These are phyloP conservation scores for Hirschfeldia incana DNA, from an alignment of 345 rosid genomes.

Conservation along the genomic window DNA sequence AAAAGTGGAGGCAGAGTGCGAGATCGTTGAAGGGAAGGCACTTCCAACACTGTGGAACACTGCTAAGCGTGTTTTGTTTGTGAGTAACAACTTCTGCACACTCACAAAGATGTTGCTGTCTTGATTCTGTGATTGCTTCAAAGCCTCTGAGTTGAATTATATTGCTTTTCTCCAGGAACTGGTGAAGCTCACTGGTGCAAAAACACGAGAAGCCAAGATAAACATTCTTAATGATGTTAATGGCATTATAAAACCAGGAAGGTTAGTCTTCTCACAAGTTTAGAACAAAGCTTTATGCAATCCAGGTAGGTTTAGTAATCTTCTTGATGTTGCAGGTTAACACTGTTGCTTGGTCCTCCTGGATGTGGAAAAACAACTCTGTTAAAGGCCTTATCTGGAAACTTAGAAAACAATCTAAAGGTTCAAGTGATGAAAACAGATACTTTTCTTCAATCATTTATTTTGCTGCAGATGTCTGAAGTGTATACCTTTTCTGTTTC, in stretches of 20 bases:
- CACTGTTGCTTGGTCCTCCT: conserved; percentile 83
- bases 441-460: background rate
- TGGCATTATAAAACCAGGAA: conserved; percentile 70
- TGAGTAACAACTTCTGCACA: conserved; percentile 40
- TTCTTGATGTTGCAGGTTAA: conserved; percentile 49
- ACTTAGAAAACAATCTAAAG: conserved; percentile 55
- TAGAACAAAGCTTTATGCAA: background rate
- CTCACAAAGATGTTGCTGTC: background rate
- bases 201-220: conserved; percentile 51
- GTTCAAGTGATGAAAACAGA: conserved; percentile 36
- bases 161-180: conserved; percentile 47
- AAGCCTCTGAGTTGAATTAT: background rate
- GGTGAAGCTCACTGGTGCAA: conserved; percentile 44
- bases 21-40: conserved; percentile 70
- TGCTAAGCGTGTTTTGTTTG: conserved; percentile 45
- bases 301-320: background rate
- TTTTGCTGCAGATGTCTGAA: conserved; percentile 21
- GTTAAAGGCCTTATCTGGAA: conserved; percentile 73
- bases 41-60: conserved; percentile 86
- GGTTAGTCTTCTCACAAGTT: conserved; percentile 42
- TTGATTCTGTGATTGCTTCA: background rate
- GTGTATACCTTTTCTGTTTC: conserved; percentile 19
- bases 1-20: conserved; percentile 64
- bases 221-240: conserved; percentile 58
- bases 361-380: conserved; percentile 81